Conservation (phyloP, 768 basidiomycete genomes). For the Phlebiopsis gigantea region DNA sequence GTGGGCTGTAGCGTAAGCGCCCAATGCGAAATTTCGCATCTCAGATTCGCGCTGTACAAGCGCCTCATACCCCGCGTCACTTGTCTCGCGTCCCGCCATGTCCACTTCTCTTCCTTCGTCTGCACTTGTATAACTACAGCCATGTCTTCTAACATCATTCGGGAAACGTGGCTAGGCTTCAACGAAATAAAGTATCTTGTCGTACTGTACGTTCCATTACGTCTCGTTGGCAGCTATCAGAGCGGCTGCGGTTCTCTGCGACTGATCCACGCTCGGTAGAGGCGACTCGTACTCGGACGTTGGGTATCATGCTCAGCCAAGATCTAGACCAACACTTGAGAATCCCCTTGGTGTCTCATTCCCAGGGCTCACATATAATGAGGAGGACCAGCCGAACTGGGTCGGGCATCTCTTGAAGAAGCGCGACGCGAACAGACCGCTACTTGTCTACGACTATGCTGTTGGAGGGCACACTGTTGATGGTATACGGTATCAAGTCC, state of each 20-base stretch:
- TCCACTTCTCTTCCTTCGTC: not conserved
- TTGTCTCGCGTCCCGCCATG: not conserved
- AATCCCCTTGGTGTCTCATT: conserved; percentile 45
- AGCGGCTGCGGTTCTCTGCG: not conserved
- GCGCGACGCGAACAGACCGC: conserved; percentile 2
- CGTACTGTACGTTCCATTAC: conserved; percentile 43
- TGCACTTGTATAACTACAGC: no score
- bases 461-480: conserved; percentile 43
- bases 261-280: conserved; percentile 26
- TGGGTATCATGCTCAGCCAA: conserved; percentile 10
- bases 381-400: conserved; percentile 50
- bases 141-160: conserved; percentile 3
- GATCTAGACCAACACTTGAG: conserved; percentile 30
- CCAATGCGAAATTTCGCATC: conserved; percentile 8
- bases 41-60: not conserved
- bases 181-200: conserved; percentile 36
- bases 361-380: conserved; percentile 46
- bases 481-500: conserved; percentile 38
- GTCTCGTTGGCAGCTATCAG: not conserved
- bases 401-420: conserved; percentile 45
- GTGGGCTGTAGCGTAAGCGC: conserved; percentile 1
- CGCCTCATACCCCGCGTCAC: not conserved
- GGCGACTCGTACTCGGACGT: conserved; percentile 57
- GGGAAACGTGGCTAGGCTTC: conserved; percentile 40
- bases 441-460: conserved; percentile 58